These are phyloP conservation scores for Ceratocystis alfenasii DNA, from an alignment of 2,329 filamentous ascomycete species.

Conservation along the genomic window DNA sequence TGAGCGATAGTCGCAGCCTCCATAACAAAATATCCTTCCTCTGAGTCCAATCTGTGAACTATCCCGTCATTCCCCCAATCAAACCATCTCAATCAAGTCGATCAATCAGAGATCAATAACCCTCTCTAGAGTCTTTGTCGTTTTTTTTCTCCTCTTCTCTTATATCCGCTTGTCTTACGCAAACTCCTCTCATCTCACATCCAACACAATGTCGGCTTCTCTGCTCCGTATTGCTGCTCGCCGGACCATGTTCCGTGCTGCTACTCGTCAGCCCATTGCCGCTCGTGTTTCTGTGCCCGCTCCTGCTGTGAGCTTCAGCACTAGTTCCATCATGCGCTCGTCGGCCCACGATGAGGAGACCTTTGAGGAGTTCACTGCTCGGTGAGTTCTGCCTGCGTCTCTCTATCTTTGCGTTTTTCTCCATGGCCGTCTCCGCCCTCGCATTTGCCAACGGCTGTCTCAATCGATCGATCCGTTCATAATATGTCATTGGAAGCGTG, in stretches of 20 bases:
- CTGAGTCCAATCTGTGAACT: constrained; percentile 5
- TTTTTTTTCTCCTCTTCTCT: constrained; percentile 19
- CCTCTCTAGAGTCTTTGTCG: constrained; percentile 24
- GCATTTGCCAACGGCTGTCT: not conserved
- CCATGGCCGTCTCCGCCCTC: not conserved
- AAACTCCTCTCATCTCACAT: constrained; percentile 13
- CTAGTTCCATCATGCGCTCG: constrained; percentile 50
- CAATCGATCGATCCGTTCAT: not conserved
- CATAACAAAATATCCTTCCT: constrained; percentile 17
- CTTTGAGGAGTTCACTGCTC: constrained; percentile 96
- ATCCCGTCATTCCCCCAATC: constrained; percentile 15
- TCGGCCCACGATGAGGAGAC: constrained; percentile 78
- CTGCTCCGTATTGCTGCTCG: constrained; percentile 62
- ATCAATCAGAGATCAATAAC: constrained; percentile 25
- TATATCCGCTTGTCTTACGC: not conserved
- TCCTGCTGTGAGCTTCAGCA: constrained; percentile 37
- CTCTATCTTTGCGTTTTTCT: too few relatives aligned
- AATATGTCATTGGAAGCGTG: not conserved
- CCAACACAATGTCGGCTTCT: constrained; percentile 48
- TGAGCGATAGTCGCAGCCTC: constrained; percentile 18
- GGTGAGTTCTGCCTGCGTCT: constrained; percentile 40
- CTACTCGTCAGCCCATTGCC: constrained; percentile 47
- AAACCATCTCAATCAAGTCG: not conserved
- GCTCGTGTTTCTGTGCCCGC: constrained; percentile 41
- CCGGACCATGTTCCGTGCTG: constrained; percentile 50